These are phyloP conservation scores for Hemisphaericaspora xylofermentans DNA, from an alignment of 1,139 yeast species.

Conservation along the genomic window DNA sequence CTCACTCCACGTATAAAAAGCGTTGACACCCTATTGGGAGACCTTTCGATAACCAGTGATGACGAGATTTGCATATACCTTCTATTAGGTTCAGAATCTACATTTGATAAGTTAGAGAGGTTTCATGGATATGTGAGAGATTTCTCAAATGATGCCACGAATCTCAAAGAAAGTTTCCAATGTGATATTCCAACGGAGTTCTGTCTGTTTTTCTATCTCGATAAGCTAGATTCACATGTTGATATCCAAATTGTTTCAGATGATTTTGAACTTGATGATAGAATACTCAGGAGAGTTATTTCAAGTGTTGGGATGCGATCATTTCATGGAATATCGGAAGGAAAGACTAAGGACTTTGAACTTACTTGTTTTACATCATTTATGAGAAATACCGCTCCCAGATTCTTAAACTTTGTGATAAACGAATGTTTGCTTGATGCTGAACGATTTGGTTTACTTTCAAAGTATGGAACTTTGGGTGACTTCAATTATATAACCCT, in stretches of 20 bases:
- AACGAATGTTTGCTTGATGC: constrained; percentile 15
- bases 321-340: constrained; percentile 9
- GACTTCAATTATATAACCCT: constrained; percentile 17
- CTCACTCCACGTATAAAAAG: constrained; percentile 41
- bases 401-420: constrained; percentile 29
- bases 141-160: constrained; percentile 19
- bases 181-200: constrained; percentile 32
- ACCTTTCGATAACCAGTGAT: constrained; percentile 22
- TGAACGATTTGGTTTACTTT: constrained; percentile 10
- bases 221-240: constrained; percentile 13
- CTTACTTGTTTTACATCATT: constrained; percentile 56
- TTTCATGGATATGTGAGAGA: constrained; percentile 20
- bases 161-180: constrained; percentile 20
- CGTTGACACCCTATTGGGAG: constrained; percentile 24
- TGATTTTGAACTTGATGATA: constrained; percentile 20
- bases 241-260: constrained; percentile 19
- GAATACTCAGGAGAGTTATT: constrained; percentile 25
- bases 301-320: constrained; percentile 50
- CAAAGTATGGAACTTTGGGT: constrained; percentile 5
- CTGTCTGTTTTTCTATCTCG: constrained; percentile 15
- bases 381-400: constrained; percentile 39
- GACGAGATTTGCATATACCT: constrained; percentile 24
- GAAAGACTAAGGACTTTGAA: constrained; percentile 26
- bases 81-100: constrained; percentile 28
- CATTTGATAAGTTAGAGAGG: constrained; percentile 15